Evolutionary conservation across 2,329 filamentous ascomycete genomes (phyloP).

Genomic region (Onygena corvina): DNA sequence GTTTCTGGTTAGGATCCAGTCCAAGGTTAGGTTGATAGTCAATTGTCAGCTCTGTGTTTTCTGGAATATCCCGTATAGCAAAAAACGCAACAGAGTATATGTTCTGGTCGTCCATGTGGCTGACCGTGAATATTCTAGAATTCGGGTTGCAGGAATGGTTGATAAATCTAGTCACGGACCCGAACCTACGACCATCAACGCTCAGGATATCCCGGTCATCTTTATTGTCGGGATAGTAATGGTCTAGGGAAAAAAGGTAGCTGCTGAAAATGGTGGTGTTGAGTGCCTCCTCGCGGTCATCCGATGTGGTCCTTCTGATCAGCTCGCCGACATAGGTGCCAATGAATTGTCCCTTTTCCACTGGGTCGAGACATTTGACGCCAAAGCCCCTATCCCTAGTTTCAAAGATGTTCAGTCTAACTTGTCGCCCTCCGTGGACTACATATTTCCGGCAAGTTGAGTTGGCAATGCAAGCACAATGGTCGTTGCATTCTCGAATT

Average conservation of each 20-base stretch:
- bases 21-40: conserved; percentile 36
- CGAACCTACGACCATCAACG: conserved; percentile 34
- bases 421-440: conserved; percentile 30
- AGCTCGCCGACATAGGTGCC: conserved; percentile 37
- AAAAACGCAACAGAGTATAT: conserved; percentile 40
- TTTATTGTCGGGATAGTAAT: conserved; percentile 18
- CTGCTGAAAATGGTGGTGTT: conserved; percentile 23
- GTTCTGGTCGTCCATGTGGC: conserved; percentile 28
- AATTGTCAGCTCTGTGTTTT: conserved; percentile 36
- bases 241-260: conserved; percentile 36
- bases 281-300: conserved; percentile 27
- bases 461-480: conserved; percentile 26
- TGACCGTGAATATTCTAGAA: conserved; percentile 34
- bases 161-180: conserved; percentile 35
- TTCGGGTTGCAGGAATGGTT: conserved; percentile 41
- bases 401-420: conserved; percentile 34
- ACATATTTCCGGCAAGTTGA: conserved; percentile 32
- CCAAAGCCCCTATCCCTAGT: conserved; percentile 33
- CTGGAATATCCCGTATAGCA: conserved; percentile 31
- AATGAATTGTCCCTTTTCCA: conserved; percentile 35
- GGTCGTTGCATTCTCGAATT: conserved; percentile 32
- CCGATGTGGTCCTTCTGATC: conserved; percentile 27
- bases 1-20: conserved; percentile 14
- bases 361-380: conserved; percentile 27
- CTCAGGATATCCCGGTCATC: conserved; percentile 26